A percentile compares a stretch with the other conserved stretches of the same genome.
These are phyloP conservation scores for Stipa capillata DNA, from an alignment of 176 grass and related monocot genomes.

Conservation along the genomic window DNA sequence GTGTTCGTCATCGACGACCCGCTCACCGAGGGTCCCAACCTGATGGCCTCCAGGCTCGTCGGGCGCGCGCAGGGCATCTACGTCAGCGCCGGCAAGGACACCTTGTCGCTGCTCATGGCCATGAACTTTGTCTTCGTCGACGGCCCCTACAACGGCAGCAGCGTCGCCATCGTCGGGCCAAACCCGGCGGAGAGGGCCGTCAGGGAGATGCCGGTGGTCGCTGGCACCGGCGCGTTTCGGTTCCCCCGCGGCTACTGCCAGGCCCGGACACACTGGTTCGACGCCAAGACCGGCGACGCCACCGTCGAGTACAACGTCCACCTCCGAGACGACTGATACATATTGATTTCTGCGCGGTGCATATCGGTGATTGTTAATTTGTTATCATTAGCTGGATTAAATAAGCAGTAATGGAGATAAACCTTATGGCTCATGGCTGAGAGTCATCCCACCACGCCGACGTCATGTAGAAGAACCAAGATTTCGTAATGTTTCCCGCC, in stretches of 20 bases:
- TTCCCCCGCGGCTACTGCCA: slow-evolving; percentile 32
- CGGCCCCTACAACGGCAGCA: slow-evolving; percentile 42
- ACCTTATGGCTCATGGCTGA: no score
- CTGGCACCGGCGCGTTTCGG: slow-evolving; percentile 44
- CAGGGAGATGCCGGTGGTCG: slow-evolving; percentile 43
- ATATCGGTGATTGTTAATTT: no score
- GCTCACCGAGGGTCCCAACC: slow-evolving; percentile 30
- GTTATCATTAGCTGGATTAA: no score
- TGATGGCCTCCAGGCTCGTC: slow-evolving; percentile 4
- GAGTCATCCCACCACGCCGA: no score
- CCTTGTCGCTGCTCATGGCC: slow-evolving; percentile 34
- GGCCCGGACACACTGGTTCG: slow-evolving; percentile 6
- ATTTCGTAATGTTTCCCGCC: no score
- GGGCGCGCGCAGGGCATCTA: slow-evolving; percentile 53
- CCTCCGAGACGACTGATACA: slow-evolving; percentile 13
- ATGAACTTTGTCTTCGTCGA: slow-evolving; percentile 46
- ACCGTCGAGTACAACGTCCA: slow-evolving; percentile 51
- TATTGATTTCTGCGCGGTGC: no score
- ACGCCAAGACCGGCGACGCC: no score
- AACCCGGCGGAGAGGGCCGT: not conserved
- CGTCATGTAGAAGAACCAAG: no score
- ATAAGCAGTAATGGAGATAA: no score
- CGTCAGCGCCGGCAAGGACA: slow-evolving; percentile 9
- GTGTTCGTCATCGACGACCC: slow-evolving; percentile 41
- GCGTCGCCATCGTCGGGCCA: slow-evolving; percentile 35